Base-by-base conservation (phyloP, 371 early-diverging fungal genomes). In the Mucor circinelloides region DNA sequence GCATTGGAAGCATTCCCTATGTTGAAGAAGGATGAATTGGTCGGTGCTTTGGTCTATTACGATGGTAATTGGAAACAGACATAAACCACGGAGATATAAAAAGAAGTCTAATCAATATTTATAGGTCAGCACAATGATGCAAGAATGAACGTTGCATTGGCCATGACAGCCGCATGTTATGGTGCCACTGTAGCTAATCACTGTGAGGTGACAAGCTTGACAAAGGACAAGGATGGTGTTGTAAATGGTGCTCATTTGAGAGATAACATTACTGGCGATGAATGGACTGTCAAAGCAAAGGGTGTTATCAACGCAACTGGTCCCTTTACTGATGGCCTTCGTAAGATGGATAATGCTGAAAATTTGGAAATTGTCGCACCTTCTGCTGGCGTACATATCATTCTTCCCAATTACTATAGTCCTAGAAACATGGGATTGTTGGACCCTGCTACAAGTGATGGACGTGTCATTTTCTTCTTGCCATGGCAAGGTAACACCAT, bases 401-500 rank as follows among this genome's bases (percentile, higher is more conserved):
- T 98, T 62, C 86, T 99, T 42, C 97, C 97, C 63, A 91, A 90
- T 78, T 95, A 97, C 84, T 99, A 93, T 73, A 90, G 92, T 55
- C 98, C 99, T 36, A 87, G 91, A 57, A 89, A 94, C 78, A 97
- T 99, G 97, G 99, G 99, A 48, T 81, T 99, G 65, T 74, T 99
- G 56, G 98, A 99, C 80, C 98, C 99, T 13, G 87, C 89, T n/a
- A 99, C 99, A 4, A 91, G 90, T 67, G 99, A 99, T 84, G 97
- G 98, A 17, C 92, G 99, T 74, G 98, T 99, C 34, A 93, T 99
- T 63, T 99, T 99, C 90, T 95, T 99, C 78, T 75, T 99, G 68
- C 99, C 99, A 8, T 99, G 99, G 99, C 93, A 97, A 78, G 97
- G 97, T 34, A 93, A 93, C 78, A 91, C 93, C 32, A 93, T 99